Evolutionary conservation across 2,329 filamentous ascomycete genomes (phyloP), one percentile per base, ranked within the genome.

Genomic region (Phialophora verrucosa): DNA sequence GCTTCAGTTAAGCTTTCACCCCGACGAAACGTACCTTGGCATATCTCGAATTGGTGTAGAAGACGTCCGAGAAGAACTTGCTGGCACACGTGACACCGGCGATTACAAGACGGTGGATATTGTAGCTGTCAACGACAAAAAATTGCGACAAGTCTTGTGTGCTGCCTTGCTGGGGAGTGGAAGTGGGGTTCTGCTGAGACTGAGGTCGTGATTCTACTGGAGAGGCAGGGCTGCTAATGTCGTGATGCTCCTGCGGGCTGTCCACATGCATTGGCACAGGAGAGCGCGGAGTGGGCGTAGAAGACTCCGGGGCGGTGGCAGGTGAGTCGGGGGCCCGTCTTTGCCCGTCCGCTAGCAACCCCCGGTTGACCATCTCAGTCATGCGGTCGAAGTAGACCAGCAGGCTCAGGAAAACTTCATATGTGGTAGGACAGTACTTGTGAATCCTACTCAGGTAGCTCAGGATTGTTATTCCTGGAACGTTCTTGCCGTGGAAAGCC

Each of bases 31-130:
- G 4, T 84, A 97, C 95, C 91, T 98, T 99, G 67, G 95, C 95
- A 78, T 99, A 99, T 88, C 95, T 88, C 63, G 95, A 98, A 79
- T 99, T 99, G 10, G 95, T 99, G 77, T 98, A 99, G 75, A 99
- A 99, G 49, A 98, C 94, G 80, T 99, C 88, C 4, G 94, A 98
- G 80, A 99, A 99, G 84, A 98, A 99, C 79, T 99, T 99, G 86
- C 94, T 98, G 4, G 95, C 93, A 79, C 95, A 98, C 2, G 95
- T 99, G 53, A 99, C 95, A 42, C 94, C 95, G 1, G 95, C 92
- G 76, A 99, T 99, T 62, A 98, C 93, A 63, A 99, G 83, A 63
- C 95, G 89, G 77, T 99, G 95, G 70, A 99, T 98, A 80, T 99
- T 99, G 82, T 95, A 99, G 80, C 95, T 98, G 80, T 99, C 95